phyloP scores from a whole-genome alignment of 495 filamentous ascomycete species.

The Daldinia grandis region DNA sequence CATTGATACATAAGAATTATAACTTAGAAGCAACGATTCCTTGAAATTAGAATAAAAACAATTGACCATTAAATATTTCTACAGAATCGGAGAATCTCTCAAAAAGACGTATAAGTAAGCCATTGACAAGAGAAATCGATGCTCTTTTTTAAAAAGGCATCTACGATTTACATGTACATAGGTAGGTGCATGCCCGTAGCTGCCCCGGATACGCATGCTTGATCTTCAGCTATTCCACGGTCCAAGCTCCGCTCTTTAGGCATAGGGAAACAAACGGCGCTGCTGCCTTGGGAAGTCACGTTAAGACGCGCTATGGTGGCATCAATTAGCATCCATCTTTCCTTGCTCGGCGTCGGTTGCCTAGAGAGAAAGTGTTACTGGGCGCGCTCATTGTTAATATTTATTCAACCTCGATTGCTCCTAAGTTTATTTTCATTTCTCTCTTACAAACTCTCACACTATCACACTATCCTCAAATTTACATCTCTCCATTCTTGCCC shows the following conservation, averaged over 20 bases:
- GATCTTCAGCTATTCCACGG: not conserved
- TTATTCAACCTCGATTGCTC: slow-evolving; percentile 6
- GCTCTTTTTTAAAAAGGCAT: not conserved
- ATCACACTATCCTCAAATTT: not conserved
- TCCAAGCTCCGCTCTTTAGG: slow-evolving; percentile 6
- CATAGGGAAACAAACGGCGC: not conserved
- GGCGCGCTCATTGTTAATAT: slow-evolving; percentile 10
- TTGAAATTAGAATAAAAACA: not conserved
- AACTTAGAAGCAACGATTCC: not conserved
- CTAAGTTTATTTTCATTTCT: not conserved
- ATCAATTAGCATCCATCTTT: slow-evolving; percentile 4
- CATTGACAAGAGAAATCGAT: not conserved
- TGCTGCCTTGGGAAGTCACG: slow-evolving; percentile 31
- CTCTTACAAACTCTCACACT: not conserved
- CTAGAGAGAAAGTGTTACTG: slow-evolving; percentile 9
- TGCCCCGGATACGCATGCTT: too few species aligned
- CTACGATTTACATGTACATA: not conserved
- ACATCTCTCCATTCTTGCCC: not conserved
- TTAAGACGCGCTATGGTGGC: slow-evolving; percentile 21
- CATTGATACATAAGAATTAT: not conserved
- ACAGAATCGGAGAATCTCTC: not conserved
- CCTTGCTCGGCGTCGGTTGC: slow-evolving; percentile 10
- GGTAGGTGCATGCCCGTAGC: too few species aligned
- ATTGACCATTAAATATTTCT: not conserved
- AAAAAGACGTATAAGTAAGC: not conserved